A percentile compares a stretch with the other conserved stretches of the same genome.
Conservation (phyloP, 176 grass and related monocot species). For the Rhynchospora tenuis region DNA sequence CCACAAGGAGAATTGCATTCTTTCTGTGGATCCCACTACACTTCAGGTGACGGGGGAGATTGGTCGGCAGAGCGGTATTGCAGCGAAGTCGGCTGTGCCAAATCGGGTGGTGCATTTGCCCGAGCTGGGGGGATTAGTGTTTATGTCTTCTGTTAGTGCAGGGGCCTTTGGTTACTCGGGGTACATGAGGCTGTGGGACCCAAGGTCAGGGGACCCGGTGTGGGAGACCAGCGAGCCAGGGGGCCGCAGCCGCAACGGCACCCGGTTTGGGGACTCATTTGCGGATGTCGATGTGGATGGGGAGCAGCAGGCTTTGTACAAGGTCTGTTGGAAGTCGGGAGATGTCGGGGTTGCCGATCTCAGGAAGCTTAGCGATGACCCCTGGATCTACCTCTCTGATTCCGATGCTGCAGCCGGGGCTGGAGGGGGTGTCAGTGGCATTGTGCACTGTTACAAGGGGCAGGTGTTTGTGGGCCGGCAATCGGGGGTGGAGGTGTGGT, state of each 20-base stretch:
- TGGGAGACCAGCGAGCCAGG: conserved; percentile 95
- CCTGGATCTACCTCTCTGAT: conserved; percentile 68
- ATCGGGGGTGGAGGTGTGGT: conserved; percentile 85
- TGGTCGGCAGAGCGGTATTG: conserved; percentile 74
- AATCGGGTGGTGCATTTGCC: conserved; percentile 54
- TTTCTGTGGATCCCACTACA: conserved; percentile 57
- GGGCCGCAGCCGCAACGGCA: conserved; percentile 46
- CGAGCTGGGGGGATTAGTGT: conserved; percentile 55
- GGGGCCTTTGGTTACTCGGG: conserved; percentile 95
- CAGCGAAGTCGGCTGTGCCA: conserved; percentile 57
- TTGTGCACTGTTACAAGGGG: conserved; percentile 59
- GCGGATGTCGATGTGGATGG: conserved; percentile 57
- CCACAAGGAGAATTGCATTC: conserved; percentile 78
- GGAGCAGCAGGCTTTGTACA: conserved; percentile 53
- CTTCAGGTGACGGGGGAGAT: conserved; percentile 56
- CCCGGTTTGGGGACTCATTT: conserved; percentile 78
- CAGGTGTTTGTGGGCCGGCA: conserved; percentile 76
- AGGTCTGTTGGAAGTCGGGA: conserved; percentile 83
- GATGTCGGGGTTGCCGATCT: conserved; percentile 75
- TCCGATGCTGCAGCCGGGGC: conserved; percentile 35
- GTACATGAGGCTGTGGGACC: conserved; percentile 88
- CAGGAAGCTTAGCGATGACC: conserved; percentile 61
- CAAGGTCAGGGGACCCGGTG: conserved; percentile 55
- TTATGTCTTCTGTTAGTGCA: conserved; percentile 49
- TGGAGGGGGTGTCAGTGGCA: conserved; percentile 54